Base-by-base conservation (phyloP, 192 early-diverging fungal genomes). In the Backusella tuberculispora region DNA sequence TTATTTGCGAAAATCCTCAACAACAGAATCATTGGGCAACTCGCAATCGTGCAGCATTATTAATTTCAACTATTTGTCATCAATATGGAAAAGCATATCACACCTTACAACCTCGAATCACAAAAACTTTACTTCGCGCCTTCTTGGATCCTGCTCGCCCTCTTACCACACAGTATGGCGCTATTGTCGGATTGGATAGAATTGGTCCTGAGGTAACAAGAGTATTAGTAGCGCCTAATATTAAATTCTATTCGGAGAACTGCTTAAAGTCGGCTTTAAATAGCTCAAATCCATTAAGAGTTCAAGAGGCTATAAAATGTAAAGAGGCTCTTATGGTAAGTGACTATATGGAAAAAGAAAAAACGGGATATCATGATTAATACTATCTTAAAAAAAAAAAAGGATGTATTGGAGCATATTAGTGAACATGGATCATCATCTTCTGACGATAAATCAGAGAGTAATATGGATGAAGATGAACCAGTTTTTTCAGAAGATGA, bases 101-200 rank as follows among this genome's bases (percentile, higher is more conserved):
- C 66, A 94, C 91, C 13, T 82, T 99, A 38, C 94, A 97, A 78
- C 89, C 95, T 0, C 91, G 97, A 42, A 90, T 97, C 45, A 93
- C 93, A 5, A 93, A 95, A 73, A 98, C 97, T 12, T 84, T 99
- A 71, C 81, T 98, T 19, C 85, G 92, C 2, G 95, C 96, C 6
- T 95, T 99, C 46, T 76, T 98, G 63, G 98, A 98, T 73, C 92
- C 92, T 9, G 81, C 85, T 17, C 96, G 95, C 75, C 88, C 93
- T 5, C 79, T 94, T 37, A 87, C 90, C 1, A 96, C 95, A 4
- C 90, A 94, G 53, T 99, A 96, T 78, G 98, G 98, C 19, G 94
- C 95, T 0, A 90, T 99, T 21, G 79, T 90, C 12, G 97, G 94
- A 0, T 72, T 99, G 24, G 83, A 87, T 24, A 82, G 86, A 21